Percentiles rank a stretch among this genome's conserved stretches.
Evolutionary conservation across 352 stramenopile species (phyloP).

Genomic region (Pythium aquatile): DNA sequence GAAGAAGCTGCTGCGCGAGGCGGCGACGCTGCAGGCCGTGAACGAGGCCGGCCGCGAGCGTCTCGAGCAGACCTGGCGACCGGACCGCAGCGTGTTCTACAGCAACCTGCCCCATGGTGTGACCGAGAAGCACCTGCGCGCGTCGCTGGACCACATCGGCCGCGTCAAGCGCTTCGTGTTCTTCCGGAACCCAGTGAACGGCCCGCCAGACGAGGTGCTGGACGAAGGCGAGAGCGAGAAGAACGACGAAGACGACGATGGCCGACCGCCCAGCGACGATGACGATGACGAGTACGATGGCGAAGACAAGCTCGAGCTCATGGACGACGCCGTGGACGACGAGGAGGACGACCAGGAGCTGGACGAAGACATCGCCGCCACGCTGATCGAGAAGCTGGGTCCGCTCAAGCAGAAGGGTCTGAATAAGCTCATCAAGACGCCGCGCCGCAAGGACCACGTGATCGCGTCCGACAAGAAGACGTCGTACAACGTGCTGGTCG

Average conservation of each 20-base stretch:
- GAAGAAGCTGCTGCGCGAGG: constrained; percentile 57
- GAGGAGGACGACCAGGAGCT: constrained; percentile 15
- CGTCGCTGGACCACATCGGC: constrained; percentile 65
- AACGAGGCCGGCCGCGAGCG: constrained; percentile 39
- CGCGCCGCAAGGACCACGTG: constrained; percentile 56
- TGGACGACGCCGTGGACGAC: constrained; percentile 1
- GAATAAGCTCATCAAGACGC: constrained; percentile 39
- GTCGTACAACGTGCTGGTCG: constrained; percentile 64
- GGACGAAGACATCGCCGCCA: constrained; percentile 11
- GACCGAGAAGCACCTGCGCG: constrained; percentile 62
- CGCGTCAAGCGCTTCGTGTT: constrained; percentile 67
- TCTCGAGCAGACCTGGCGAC: constrained; percentile 46
- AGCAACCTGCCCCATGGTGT: constrained; percentile 69
- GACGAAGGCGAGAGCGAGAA: constrained; percentile 28
- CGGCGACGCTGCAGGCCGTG: constrained; percentile 43
- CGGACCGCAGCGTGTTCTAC: constrained; percentile 72
- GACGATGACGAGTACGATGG: background rate
- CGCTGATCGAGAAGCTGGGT: constrained; percentile 15
- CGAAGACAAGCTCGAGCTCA: background rate
- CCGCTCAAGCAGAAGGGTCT: constrained; percentile 20
- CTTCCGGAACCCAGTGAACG: constrained; percentile 62
- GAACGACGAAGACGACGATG: constrained; percentile 20
- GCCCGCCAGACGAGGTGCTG: constrained; percentile 44
- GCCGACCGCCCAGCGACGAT: constrained; percentile 2
- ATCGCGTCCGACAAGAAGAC: constrained; percentile 81